Evolutionary conservation across 495 filamentous ascomycete genomes (phyloP).

Genomic region (Neurospora tetraspora): DNA sequence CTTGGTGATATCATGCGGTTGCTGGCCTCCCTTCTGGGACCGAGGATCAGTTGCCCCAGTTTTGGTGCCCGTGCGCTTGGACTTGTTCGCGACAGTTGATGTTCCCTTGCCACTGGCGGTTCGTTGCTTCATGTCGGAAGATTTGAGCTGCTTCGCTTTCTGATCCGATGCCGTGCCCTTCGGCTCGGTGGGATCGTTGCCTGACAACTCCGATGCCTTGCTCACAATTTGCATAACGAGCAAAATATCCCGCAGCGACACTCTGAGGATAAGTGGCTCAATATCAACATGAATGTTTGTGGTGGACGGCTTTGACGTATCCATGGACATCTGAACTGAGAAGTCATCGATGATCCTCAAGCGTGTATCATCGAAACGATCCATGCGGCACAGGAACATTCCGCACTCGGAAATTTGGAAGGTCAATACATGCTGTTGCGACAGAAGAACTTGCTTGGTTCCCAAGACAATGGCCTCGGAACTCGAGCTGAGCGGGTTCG

Average conservation of each 20-base stretch:
- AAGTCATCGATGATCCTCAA: conserved; percentile 94
- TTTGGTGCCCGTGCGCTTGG: conserved; percentile 8
- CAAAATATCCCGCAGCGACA: conserved; percentile 89
- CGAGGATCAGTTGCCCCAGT: not conserved
- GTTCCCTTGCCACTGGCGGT: conserved; percentile 54
- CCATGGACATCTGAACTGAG: conserved; percentile 79
- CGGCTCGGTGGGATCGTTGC: conserved; percentile 37
- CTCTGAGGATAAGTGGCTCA: conserved; percentile 82
- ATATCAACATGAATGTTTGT: conserved; percentile 80
- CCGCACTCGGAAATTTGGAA: conserved; percentile 86
- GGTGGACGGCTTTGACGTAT: conserved; percentile 58
- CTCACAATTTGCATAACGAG: conserved; percentile 87
- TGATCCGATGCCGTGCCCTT: conserved; percentile 27
- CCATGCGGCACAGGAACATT: conserved; percentile 99
- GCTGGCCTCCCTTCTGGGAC: conserved; percentile 4
- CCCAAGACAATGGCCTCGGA: conserved; percentile 94
- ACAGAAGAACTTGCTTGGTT: conserved; percentile 85
- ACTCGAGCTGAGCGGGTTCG: conserved; percentile 77
- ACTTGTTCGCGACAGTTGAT: conserved; percentile 46
- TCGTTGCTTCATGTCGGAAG: conserved; percentile 45
- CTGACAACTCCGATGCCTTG: conserved; percentile 83
- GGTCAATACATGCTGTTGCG: conserved; percentile 88
- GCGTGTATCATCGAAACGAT: conserved; percentile 77
- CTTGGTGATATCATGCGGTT: conserved; percentile 28
- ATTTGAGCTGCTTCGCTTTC: conserved; percentile 59